Conservation (phyloP, 371 early-diverging fungal species). For the Mucor saturninus region DNA sequence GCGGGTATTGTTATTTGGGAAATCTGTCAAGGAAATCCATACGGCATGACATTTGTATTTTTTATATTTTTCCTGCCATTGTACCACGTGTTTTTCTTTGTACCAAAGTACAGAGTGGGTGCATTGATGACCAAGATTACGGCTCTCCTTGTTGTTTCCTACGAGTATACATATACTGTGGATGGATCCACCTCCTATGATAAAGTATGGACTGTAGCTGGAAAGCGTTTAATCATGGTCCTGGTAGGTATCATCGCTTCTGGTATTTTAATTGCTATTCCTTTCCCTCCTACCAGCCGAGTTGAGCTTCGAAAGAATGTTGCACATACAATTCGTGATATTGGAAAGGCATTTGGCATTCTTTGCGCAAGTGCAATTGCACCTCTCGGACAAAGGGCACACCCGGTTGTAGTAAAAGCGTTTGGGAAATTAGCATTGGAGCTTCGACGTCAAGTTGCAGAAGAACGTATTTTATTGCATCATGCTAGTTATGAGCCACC, state of each 20-base stretch:
- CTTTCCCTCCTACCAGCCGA: constrained; percentile 41
- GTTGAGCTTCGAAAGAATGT: constrained; percentile 45
- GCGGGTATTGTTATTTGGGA: constrained; percentile 52
- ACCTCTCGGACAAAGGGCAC: constrained; percentile 7
- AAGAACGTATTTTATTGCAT: constrained; percentile 36
- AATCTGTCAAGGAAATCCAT: constrained; percentile 45
- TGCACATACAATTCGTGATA: constrained; percentile 44
- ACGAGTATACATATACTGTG: constrained; percentile 33
- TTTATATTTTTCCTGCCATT: constrained; percentile 32
- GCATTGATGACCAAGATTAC: constrained; percentile 41
- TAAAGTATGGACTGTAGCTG: constrained; percentile 44
- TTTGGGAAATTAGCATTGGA: constrained; percentile 38
- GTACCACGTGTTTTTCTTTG: constrained; percentile 42
- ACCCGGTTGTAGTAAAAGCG: constrained; percentile 24
- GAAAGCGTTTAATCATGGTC: constrained; percentile 48
- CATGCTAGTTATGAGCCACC: constrained; percentile 46
- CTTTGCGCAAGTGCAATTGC: constrained; percentile 22
- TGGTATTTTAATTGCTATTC: constrained; percentile 39
- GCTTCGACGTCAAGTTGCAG: constrained; percentile 44
- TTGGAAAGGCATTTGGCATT: constrained; percentile 42
- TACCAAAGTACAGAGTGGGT: constrained; percentile 27
- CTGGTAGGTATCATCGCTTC: constrained; percentile 43
- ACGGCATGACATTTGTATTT: constrained; percentile 39
- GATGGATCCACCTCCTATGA: constrained; percentile 15
- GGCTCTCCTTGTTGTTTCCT: constrained; percentile 35